Conservation (phyloP, 257 asterid species). For the Fraxinus cuspidata region DNA sequence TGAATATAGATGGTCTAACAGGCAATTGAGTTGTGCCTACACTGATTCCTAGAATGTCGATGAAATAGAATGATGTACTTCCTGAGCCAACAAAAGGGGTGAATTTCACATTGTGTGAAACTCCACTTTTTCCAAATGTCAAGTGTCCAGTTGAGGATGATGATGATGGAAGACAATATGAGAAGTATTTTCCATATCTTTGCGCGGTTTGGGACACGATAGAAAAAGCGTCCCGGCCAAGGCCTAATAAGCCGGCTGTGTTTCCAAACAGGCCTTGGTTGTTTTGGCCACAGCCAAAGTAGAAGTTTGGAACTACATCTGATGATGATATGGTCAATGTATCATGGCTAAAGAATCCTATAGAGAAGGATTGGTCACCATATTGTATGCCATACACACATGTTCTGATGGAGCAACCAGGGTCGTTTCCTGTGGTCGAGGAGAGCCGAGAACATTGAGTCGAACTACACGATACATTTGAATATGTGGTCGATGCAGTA, state of each 20-base stretch:
- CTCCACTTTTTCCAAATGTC: conserved; percentile 49
- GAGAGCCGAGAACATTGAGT: conserved; percentile 47
- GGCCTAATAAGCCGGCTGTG: conserved; percentile 69
- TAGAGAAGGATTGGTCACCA: conserved; percentile 61
- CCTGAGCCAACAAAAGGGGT: conserved; percentile 46
- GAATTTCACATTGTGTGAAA: conserved; percentile 32
- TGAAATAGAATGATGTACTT: conserved; percentile 46
- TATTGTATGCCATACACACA: conserved; percentile 62
- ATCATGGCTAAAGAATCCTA: conserved; percentile 60
- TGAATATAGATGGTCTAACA: conserved; percentile 46
- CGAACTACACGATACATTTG: conserved; percentile 52
- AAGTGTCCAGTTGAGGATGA: conserved; percentile 63
- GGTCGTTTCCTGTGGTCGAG: conserved; percentile 43
- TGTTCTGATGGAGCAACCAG: conserved; percentile 42
- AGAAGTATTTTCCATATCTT: conserved; percentile 60
- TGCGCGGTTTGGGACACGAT: conserved; percentile 64
- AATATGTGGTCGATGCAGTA: conserved; percentile 44
- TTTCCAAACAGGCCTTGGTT: conserved; percentile 63
- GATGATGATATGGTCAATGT: conserved; percentile 45
- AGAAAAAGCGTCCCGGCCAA: conserved; percentile 54
- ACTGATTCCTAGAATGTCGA: conserved; percentile 39
- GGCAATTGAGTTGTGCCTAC: conserved; percentile 52
- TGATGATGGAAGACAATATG: conserved; percentile 68
- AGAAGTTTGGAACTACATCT: conserved; percentile 48
- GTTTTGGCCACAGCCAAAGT: conserved; percentile 82